A percentile compares a stretch with the other conserved stretches of the same genome.
Evolutionary conservation across 805 yeast species (phyloP).

Genomic region (Barnettozyma sp.): DNA sequence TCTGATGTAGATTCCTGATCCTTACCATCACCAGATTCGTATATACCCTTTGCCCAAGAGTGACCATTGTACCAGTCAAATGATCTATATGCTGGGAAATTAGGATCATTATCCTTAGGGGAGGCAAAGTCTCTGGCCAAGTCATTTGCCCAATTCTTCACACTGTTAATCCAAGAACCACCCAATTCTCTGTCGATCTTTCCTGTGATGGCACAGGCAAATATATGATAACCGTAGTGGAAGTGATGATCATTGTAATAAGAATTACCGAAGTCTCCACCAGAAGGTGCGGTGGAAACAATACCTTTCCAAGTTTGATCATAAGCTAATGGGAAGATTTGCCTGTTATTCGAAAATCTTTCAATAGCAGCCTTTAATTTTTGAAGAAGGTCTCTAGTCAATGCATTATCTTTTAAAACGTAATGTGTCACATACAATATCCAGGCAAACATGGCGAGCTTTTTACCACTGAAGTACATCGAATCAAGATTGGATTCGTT

Average conservation of each 20-base stretch:
- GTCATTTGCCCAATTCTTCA: constrained; percentile 46
- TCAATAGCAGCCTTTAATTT: constrained; percentile 61
- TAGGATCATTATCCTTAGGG: constrained; percentile 45
- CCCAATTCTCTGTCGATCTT: constrained; percentile 44
- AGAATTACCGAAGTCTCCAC: constrained; percentile 67
- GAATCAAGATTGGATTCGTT: constrained; percentile 59
- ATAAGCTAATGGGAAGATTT: constrained; percentile 66
- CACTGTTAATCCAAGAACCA: constrained; percentile 48
- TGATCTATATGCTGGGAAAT: constrained; percentile 59
- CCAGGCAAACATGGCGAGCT: constrained; percentile 85
- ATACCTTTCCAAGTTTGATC: constrained; percentile 77
- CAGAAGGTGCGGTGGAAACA: constrained; percentile 54
- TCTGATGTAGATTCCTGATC: constrained; percentile 72
- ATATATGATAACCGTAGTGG: constrained; percentile 69
- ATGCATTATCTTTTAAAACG: constrained; percentile 47
- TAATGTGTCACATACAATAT: constrained; percentile 66
- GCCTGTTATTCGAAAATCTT: constrained; percentile 63
- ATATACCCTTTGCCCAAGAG: constrained; percentile 72
- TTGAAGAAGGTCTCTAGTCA: constrained; percentile 47
- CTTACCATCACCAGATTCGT: constrained; percentile 66
- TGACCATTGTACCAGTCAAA: constrained; percentile 77
- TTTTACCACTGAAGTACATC: constrained; percentile 87
- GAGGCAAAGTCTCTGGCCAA: constrained; percentile 64
- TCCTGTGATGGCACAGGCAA: constrained; percentile 60
- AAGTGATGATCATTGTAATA: constrained; percentile 72